Conservation (phyloP, 352 stramenopile genomes). For the Phytophthora foliorum region DNA sequence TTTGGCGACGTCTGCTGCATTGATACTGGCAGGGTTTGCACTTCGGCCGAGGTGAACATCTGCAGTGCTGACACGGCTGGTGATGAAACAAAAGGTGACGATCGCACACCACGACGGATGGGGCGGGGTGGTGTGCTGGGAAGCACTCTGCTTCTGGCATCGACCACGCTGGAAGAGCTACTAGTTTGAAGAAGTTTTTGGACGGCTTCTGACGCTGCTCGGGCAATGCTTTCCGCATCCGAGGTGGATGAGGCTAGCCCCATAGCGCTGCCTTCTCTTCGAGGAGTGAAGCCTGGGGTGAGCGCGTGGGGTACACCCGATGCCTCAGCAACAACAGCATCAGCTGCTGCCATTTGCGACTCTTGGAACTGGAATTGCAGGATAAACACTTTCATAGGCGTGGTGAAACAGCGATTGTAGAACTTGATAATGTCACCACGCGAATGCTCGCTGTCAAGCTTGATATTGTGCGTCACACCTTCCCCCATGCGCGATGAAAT, state of each 20-base stretch:
- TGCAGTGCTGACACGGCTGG: conserved; percentile 55
- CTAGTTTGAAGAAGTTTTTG: conserved; percentile 51
- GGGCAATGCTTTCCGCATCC: conserved; percentile 84
- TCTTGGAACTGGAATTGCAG: conserved; percentile 90
- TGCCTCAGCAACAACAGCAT: conserved; percentile 64
- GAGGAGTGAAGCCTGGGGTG: conserved; percentile 53
- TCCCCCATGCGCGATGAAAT: conserved; percentile 55
- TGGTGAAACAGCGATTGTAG: conserved; percentile 89
- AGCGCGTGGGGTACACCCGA: conserved; percentile 24
- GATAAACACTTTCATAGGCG: conserved; percentile 87
- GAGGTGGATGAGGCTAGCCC: conserved; percentile 64
- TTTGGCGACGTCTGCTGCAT: conserved; percentile 85
- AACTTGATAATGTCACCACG: conserved; percentile 92
- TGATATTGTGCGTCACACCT: conserved; percentile 84
- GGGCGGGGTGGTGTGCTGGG: conserved; percentile 58
- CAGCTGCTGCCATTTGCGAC: conserved; percentile 79
- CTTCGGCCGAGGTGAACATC: conserved; percentile 78
- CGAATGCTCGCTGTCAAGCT: conserved; percentile 63
- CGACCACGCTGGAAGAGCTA: conserved; percentile 1
- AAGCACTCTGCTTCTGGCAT: conserved; percentile 43
- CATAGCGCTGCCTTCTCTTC: conserved; percentile 44
- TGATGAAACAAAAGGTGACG: conserved; percentile 56
- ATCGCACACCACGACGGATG: conserved; percentile 28
- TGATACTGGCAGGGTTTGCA: conserved; percentile 81
- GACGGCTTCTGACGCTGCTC: conserved; percentile 74